phyloP scores from a whole-genome alignment of 2,329 filamentous ascomycete genomes.

The Emericellopsis cladophorae region DNA sequence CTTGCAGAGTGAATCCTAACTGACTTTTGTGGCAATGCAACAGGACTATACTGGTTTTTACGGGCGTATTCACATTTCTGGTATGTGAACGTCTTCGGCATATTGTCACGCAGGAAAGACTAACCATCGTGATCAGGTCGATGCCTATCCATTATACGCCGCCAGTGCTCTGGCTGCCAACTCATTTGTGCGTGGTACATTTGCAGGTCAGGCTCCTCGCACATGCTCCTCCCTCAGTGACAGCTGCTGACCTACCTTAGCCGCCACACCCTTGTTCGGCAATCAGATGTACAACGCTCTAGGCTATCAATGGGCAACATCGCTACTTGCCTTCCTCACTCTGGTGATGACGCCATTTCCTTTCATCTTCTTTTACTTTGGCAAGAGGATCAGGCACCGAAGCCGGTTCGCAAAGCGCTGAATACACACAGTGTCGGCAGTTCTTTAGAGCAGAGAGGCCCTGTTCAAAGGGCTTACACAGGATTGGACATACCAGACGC shows the following conservation, averaged over 20 bases:
- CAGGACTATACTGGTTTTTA: slow-evolving; percentile 67
- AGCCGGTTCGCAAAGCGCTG: slow-evolving; percentile 37
- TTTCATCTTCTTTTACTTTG: slow-evolving; percentile 48
- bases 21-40: slow-evolving; percentile 1
- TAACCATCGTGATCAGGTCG: slow-evolving; percentile 33
- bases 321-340: slow-evolving; percentile 47
- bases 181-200: slow-evolving; percentile 63
- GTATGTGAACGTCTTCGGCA: slow-evolving; percentile 30
- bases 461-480: no score
- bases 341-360: slow-evolving; percentile 52
- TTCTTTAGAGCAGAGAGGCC: no score
- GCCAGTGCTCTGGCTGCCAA: slow-evolving; percentile 75
- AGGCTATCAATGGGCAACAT: slow-evolving; percentile 59
- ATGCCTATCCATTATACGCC: slow-evolving; percentile 65
- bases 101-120: neutral
- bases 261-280: slow-evolving; percentile 65
- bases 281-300: slow-evolving; percentile 58
- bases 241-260: slow-evolving; percentile 20
- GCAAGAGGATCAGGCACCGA: slow-evolving; percentile 40
- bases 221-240: neutral
- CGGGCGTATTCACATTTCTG: slow-evolving; percentile 79
- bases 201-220: slow-evolving; percentile 43
- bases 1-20: no score
- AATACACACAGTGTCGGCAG: neutral
- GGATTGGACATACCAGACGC: neutral